Evolutionary conservation across 768 basidiomycete species (phyloP), one percentile per base, ranked within the genome.

Genomic region (Podaxis sp.): DNA sequence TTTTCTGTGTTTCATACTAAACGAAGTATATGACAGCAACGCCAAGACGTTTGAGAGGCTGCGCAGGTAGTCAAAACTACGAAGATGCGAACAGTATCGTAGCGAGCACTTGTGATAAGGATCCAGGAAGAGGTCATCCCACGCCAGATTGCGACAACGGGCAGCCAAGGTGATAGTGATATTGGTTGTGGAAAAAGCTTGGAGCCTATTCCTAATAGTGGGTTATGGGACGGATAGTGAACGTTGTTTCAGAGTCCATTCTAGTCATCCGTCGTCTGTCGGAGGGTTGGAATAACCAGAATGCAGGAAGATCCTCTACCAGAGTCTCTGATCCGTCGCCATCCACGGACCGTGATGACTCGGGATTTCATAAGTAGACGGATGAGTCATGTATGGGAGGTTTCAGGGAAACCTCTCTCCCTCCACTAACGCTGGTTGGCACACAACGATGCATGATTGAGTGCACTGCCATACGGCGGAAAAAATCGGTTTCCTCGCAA

Each of bases 141-240:
- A 22, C n/a, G 9, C 17, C 26, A 52, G 59, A 30, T 52, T 52
- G 52, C 24, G 40, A 46, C 60, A 48, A 46, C 53, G 52, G 28
- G 36, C 52, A 48, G 48, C 26, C 39, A 55, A 62, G 5, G 5
- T 62, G 61, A 61, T 61, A 46, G 28, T 26, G 28, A 61, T 61
- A 49, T 49, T 24, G 2, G 13, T 26, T n/a, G 13, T 4, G 13
- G 15, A 44, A 53, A 19, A 46, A 22, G 9, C 9, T 51, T 51
- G 49, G 22, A 12, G n/a, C 22, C 22, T 22, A 28, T 24, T 15
- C 22, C 49, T 8, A 46, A 51, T 15, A 51, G 49, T 51, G 28
- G 26, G 22, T 24, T 12, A 4, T 17, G 4, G 19, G 4, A 28
- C 8, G 49, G 19, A 24, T 51, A 40, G 19, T 28, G 28, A 36